Percentiles rank a stretch among this genome's conserved stretches.
These are phyloP conservation scores for Saccharomyces hybrid DNA, from an alignment of 1,139 yeast species.

Conservation along the genomic window DNA sequence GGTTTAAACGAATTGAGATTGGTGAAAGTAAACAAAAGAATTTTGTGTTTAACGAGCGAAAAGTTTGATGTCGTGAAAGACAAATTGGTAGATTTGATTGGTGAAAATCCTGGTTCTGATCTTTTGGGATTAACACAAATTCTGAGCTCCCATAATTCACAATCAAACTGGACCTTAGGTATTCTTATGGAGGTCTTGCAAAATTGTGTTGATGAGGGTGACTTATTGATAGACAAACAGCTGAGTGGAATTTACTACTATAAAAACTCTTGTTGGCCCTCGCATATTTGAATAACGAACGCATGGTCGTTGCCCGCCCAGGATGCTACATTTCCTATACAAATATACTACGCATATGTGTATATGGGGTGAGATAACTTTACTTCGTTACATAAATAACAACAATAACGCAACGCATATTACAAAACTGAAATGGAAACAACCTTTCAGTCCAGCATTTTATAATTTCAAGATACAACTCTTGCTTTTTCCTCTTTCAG, in stretches of 20 bases:
- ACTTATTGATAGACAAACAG: constrained; percentile 55
- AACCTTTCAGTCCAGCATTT: no score
- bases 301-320: no score
- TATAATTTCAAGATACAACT: no score
- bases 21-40: constrained; percentile 38
- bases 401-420: no score
- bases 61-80: constrained; percentile 37
- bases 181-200: constrained; percentile 64
- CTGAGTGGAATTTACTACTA: constrained; percentile 29
- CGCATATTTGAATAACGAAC: neutral
- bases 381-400: no score
- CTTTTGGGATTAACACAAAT: constrained; percentile 24
- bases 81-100: constrained; percentile 28
- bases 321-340: no score
- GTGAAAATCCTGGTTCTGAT: constrained; percentile 26
- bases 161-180: constrained; percentile 59
- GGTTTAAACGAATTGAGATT: constrained; percentile 40
- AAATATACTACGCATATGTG: no score
- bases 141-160: constrained; percentile 16
- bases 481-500: no score
- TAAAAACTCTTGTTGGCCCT: constrained; percentile 18
- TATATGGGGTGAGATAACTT: no score
- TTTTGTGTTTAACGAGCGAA: constrained; percentile 33
- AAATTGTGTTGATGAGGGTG: constrained; percentile 49
- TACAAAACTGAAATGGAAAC: no score